Evolutionary conservation across 306 rosid genomes (phyloP), one percentile per base, ranked within the genome.

Genomic region (Corylus avellana): DNA sequence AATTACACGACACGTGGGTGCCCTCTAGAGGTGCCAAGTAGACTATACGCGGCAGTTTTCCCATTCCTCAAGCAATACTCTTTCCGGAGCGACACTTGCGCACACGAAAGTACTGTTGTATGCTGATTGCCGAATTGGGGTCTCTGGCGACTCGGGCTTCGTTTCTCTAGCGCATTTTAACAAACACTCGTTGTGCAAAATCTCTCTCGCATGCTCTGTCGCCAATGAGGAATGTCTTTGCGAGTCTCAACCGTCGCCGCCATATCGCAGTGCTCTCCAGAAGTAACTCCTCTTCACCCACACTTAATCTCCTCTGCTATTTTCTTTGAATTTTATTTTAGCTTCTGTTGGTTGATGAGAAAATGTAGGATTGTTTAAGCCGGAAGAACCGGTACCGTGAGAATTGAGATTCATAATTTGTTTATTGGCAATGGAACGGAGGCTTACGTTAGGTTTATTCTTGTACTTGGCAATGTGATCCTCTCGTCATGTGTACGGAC

Each of bases 221-320:
- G 89, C 86, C 89, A 78, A 96, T 93, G 98, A 91, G 86, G 94
- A 90, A 87, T 83, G 99, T 85, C 84, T 85, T 93, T 46, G 82
- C 86, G 64, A 63, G 80, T 82, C 86, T 89, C 84, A 76, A 78
- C 80, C 93, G 88, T 70, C 96, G 44, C 84, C 86, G 93, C 77
- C 73, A 69, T 20, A 57, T 77, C 81, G 27, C 83, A 27, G 77
- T 86, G 71, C 64, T 85, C 1, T 74, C 85, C 80, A 69, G 80
- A 56, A 48, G 98, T 88, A 58, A 91, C 61, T 10, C 0, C 58
- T 47, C 75, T 47, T 75, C 25, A 37, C 66, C 4, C 1, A 20
- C 12, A 62, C 69, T 42, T 18, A 17, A 4, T 42, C 7, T 17
- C 2, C 5, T 18, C 1, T 42, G 22, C 18, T 49, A 47, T 27